Evolutionary conservation across 352 stramenopile genomes (phyloP).

Genomic region (Pythium biforme): DNA sequence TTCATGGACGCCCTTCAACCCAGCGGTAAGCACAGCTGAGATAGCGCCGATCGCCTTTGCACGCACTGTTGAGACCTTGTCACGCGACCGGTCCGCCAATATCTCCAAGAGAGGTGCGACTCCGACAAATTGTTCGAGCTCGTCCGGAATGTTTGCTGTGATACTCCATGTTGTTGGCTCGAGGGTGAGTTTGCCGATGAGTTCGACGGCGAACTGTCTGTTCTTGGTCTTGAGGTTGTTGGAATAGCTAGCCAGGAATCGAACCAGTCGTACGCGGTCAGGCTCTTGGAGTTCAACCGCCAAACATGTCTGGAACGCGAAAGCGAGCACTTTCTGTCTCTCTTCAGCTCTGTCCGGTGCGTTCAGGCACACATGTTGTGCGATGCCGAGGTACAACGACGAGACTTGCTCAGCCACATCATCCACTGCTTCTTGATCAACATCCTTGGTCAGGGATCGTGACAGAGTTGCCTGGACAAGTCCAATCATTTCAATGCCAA

Average conservation of each 20-base stretch:
- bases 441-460: not conserved
- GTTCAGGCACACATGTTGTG: conserved; percentile 79
- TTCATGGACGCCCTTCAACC: conserved; percentile 32
- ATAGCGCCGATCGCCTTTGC: conserved; percentile 80
- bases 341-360: conserved; percentile 73
- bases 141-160: conserved; percentile 21
- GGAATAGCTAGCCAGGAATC: conserved; percentile 77
- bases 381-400: conserved; percentile 36
- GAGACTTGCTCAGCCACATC: conserved; percentile 33
- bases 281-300: conserved; percentile 44
- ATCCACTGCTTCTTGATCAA: conserved; percentile 26
- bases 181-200: conserved; percentile 64
- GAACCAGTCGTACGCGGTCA: conserved; percentile 56
- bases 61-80: conserved; percentile 79
- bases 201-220: conserved; percentile 78
- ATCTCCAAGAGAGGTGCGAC: conserved; percentile 64
- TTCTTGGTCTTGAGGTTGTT: conserved; percentile 72
- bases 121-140: conserved; percentile 42
- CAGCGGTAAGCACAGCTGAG: conserved; percentile 55
- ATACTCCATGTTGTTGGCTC: conserved; percentile 52
- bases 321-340: conserved; percentile 60
- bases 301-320: conserved; percentile 40
- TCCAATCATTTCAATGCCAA: conserved; percentile 51
- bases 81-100: conserved; percentile 65
- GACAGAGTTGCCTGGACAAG: conserved; percentile 32